Evolutionary conservation across 116 monocot species (phyloP), one percentile per base, ranked within the genome.

Genomic region (Iris pallida): DNA sequence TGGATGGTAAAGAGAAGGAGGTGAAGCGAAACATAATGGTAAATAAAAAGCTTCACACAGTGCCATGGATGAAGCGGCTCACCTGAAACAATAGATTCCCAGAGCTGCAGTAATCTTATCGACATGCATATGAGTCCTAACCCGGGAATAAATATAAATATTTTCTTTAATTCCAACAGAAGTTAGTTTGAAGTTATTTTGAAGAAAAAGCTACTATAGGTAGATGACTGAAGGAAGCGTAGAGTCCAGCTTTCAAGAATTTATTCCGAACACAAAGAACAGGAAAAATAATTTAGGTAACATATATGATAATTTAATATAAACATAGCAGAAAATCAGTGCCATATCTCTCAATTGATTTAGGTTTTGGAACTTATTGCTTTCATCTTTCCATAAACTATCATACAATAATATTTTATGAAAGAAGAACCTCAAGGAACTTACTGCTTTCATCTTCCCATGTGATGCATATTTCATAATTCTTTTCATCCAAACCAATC

Each of bases 61-160:
- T 13, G 20, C 19, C 13, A 53, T 15, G 4, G 49, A 41, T 41
- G 5, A 59, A 40, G 11, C 47, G 15, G 45, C 20, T 63, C 71
- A 92, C 96, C 96, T 96, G 87, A 91, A 96, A 78, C 96, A 96
- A 42, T 81, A 77, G 59, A 96, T 96, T 42, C 92, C 96, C 30
- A 96, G 77, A 0, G 96, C 96, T 53, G 47, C 67, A 4, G 91
- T 96, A 47, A 96, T 96, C 71, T 96, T 92, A 53, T 89, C 80
- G 66, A 16, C 17, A 45, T 9, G 11, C 20, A 15, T 55, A n/a
- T 15, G 17, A 7, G 7, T 8, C 7, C 11, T 42, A 40, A 4
- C 9, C 5, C 8, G 41, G 40, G 16, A 10, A 40, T 7, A 11
- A 53, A 54, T 10, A 54, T 8, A 6, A 3, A 18, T 6, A 65